Percentiles rank a stretch among this genome's conserved stretches.
Evolutionary conservation across 345 rosid genomes (phyloP).

Genomic region (Rhodamnia rubescens): DNA sequence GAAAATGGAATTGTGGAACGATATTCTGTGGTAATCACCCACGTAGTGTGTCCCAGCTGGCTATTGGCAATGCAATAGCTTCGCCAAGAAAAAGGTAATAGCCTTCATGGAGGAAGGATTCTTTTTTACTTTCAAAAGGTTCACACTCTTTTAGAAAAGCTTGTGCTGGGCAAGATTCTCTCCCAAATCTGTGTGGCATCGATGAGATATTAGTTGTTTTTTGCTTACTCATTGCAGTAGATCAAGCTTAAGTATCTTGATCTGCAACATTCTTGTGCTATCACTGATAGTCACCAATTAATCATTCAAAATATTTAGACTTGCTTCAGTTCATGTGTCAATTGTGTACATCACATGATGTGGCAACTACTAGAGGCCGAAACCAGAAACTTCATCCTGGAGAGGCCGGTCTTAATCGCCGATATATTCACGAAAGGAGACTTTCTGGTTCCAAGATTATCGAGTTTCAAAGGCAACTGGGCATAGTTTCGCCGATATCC

Average conservation of each 20-base stretch:
- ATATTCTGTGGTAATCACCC: background rate
- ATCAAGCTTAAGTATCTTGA: background rate
- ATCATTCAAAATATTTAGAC: background rate
- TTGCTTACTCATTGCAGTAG: background rate
- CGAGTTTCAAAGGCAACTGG: background rate
- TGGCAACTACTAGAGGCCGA: background rate
- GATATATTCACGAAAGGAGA: background rate
- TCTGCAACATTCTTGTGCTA: background rate
- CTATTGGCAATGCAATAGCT: background rate
- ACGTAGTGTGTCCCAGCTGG: background rate
- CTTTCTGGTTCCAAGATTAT: background rate
- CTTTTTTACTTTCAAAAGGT: background rate
- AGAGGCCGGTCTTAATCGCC: background rate
- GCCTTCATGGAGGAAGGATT: background rate
- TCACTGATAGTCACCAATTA: background rate
- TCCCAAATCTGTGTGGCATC: background rate
- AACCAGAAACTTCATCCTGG: background rate
- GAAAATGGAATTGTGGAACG: background rate
- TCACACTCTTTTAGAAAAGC: background rate
- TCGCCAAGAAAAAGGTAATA: background rate
- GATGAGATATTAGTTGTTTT: background rate
- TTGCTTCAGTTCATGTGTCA: background rate
- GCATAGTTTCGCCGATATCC: fast-evolving
- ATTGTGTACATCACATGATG: background rate
- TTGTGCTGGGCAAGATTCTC: background rate